These are phyloP conservation scores for Helianthus tuberosus DNA, from an alignment of 129 eudicot genomes.

Conservation along the genomic window DNA sequence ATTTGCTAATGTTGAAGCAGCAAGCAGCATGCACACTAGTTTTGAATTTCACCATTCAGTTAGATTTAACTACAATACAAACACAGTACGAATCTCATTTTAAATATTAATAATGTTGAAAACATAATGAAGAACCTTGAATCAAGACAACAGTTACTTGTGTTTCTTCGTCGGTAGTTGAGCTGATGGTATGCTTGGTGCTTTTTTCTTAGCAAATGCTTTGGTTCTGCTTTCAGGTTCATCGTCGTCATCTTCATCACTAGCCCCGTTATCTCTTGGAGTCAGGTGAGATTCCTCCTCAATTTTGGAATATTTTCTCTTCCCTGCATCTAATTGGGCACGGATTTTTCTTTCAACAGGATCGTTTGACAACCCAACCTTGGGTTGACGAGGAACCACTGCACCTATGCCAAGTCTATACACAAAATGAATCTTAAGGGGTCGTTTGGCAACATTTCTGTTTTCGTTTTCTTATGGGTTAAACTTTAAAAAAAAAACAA, in stretches of 20 bases:
- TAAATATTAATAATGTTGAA: neutral
- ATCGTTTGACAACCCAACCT: conserved; percentile 44
- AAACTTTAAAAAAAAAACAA: neutral
- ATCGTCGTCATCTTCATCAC: conserved; percentile 71
- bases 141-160: conserved; percentile 16
- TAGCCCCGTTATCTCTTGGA: conserved; percentile 44
- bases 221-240: conserved; percentile 70
- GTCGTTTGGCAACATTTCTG: neutral
- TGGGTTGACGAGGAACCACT: conserved; percentile 64
- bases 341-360: conserved; percentile 70
- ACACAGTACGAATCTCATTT: neutral
- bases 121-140: neutral
- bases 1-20: conserved; percentile 2
- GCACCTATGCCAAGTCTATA: conserved; percentile 84
- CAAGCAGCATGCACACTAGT: neutral
- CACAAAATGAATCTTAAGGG: neutral
- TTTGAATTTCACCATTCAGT: neutral
- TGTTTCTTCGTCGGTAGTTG: conserved; percentile 18
- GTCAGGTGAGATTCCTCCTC: conserved; percentile 39
- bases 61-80: neutral
- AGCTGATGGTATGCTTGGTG: conserved; percentile 11
- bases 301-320: conserved; percentile 45
- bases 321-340: conserved; percentile 48
- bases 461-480: neutral
- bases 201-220: conserved; percentile 64